Conservation (phyloP, 345 rosid species). For the Moricandia arvensis region DNA sequence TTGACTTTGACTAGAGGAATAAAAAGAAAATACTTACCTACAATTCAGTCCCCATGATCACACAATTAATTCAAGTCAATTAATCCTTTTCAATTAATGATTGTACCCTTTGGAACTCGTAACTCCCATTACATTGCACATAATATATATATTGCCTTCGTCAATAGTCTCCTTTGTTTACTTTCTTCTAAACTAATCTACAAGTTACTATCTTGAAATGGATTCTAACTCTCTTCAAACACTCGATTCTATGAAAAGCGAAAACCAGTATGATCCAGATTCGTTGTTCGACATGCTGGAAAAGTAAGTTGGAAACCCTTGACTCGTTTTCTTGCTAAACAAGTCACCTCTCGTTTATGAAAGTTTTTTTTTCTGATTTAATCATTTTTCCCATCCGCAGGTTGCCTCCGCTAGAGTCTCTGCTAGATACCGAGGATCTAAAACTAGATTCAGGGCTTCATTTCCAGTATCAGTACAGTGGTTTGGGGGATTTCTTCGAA, state of each 20-base stretch:
- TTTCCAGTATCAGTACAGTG: not conserved
- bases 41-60: slow-evolving; percentile 37
- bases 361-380: not conserved
- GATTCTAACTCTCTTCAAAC: slow-evolving; percentile 5
- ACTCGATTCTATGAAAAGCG: not conserved
- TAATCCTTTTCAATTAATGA: slow-evolving; percentile 6
- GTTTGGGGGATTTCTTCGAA: slow-evolving; percentile 27
- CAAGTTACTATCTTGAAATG: slow-evolving; percentile 5
- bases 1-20: slow-evolving; percentile 31
- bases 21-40: not conserved
- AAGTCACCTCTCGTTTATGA: slow-evolving; percentile 6
- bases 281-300: slow-evolving; percentile 23
- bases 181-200: not conserved
- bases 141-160: not conserved
- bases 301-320: not conserved
- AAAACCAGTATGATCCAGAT: slow-evolving; percentile 20
- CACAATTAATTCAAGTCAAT: slow-evolving; percentile 6
- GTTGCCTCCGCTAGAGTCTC: not conserved
- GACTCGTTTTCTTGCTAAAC: slow-evolving; percentile 1
- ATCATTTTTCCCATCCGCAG: not conserved
- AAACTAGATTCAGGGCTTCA: not conserved
- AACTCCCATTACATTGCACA: slow-evolving; percentile 30
- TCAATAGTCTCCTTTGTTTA: not conserved
- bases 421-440: not conserved
- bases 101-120: slow-evolving; percentile 12